phyloP scores from a whole-genome alignment of 768 basidiomycete species.

The Pleurotus giganteus region DNA sequence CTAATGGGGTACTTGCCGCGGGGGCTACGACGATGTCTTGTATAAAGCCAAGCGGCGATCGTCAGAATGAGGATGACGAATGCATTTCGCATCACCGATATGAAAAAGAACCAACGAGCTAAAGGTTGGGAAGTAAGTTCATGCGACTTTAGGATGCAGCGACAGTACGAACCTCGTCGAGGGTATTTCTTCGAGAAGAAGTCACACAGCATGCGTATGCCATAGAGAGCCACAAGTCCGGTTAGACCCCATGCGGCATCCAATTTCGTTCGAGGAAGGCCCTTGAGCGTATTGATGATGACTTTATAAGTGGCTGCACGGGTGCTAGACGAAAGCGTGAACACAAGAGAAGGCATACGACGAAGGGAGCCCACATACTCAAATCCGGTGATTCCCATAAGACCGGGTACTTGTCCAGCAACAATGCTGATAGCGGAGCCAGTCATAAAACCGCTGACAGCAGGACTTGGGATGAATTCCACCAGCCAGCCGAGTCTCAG shows the following conservation, averaged over 20 bases:
- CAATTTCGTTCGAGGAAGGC: slow-evolving; percentile 62
- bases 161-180: slow-evolving; percentile 42
- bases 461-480: slow-evolving; percentile 88
- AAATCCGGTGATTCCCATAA: slow-evolving; percentile 87
- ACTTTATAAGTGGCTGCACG: slow-evolving; percentile 82
- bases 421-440: slow-evolving; percentile 95
- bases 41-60: slow-evolving; percentile 84
- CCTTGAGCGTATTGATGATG: slow-evolving; percentile 91
- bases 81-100: slow-evolving; percentile 74
- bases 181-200: slow-evolving; percentile 58
- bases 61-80: slow-evolving; percentile 89
- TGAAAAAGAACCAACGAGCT: slow-evolving; percentile 77
- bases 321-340: slow-evolving; percentile 48
- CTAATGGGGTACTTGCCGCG: slow-evolving; percentile 80
- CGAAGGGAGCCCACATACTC: slow-evolving; percentile 50
- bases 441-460: slow-evolving; percentile 93
- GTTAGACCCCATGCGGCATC: slow-evolving; percentile 92
- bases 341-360: slow-evolving; percentile 8
- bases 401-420: slow-evolving; percentile 81
- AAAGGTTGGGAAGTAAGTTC: slow-evolving; percentile 8
- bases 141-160: neutral
- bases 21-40: slow-evolving; percentile 53
- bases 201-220: slow-evolving; percentile 59
- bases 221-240: slow-evolving; percentile 68
- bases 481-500: slow-evolving; percentile 92